Percentiles rank a stretch among this genome's conserved stretches.
phyloP scores from a whole-genome alignment of 768 basidiomycete species.

The Termitomyces sp. region DNA sequence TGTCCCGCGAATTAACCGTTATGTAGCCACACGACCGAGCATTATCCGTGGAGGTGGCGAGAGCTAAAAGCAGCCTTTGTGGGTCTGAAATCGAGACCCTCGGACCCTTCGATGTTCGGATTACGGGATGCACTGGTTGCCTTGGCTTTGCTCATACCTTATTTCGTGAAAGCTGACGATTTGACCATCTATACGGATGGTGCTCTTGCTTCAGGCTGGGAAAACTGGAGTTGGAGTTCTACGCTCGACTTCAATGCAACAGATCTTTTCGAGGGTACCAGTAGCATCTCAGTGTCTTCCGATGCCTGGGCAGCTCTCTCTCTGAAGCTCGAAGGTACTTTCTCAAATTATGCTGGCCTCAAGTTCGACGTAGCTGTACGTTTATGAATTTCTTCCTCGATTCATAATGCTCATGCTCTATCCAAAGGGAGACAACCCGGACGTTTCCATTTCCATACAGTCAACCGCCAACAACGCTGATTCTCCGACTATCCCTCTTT shows the following conservation, averaged over 20 bases:
- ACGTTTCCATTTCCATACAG: constrained; percentile 34
- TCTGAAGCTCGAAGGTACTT: constrained; percentile 35
- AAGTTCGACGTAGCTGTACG: constrained; percentile 46
- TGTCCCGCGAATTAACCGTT: constrained; percentile 12
- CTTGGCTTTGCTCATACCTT: constrained; percentile 18
- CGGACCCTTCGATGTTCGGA: background rate
- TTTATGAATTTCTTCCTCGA: background rate
- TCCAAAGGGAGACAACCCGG: constrained; percentile 38
- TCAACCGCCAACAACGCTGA: constrained; percentile 31
- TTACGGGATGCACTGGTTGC: constrained; percentile 6
- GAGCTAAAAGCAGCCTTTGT: constrained; percentile 1
- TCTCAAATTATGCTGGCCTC: constrained; percentile 40
- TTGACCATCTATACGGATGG: constrained; percentile 36
- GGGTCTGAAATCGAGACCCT: background rate
- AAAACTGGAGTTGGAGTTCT: constrained; percentile 49
- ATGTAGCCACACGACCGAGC: constrained; percentile 5
- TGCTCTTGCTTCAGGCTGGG: constrained; percentile 38
- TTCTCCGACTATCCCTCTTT: constrained; percentile 35
- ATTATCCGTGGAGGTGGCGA: constrained; percentile 8
- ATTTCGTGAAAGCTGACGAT: constrained; percentile 25
- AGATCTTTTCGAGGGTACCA: constrained; percentile 34
- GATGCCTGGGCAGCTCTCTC: constrained; percentile 39
- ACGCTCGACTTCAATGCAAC: constrained; percentile 38
- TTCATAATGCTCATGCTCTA: background rate
- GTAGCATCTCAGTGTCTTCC: constrained; percentile 40